These are phyloP conservation scores for Hamamelis virginiana DNA, from an alignment of 164 flowering plant genomes.

Conservation along the genomic window DNA sequence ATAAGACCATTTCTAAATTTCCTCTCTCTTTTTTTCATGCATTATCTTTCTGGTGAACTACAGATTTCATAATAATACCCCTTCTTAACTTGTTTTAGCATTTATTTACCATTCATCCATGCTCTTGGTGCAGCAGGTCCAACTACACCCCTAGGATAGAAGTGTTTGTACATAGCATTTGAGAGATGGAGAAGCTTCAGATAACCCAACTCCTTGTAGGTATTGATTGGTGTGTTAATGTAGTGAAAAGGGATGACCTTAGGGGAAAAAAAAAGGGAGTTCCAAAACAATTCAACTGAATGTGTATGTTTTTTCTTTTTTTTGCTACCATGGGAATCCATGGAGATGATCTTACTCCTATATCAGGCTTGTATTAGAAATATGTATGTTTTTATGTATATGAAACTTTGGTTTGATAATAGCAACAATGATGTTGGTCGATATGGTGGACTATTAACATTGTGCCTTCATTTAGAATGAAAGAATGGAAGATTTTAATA, in stretches of 20 bases:
- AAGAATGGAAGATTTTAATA: too few species aligned
- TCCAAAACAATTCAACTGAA: not conserved
- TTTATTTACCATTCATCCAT: not conserved
- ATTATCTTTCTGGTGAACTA: not conserved
- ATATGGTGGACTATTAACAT: not conserved
- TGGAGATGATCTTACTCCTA: not conserved
- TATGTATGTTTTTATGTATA: too few species aligned
- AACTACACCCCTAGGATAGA: not conserved
- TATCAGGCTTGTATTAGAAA: not conserved
- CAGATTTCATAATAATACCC: too few species aligned
- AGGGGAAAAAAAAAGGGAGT: not conserved
- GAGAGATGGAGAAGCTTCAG: slow-evolving; percentile 4
- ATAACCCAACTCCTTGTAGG: not conserved
- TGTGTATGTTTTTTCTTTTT: too few species aligned
- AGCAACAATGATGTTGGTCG: not conserved
- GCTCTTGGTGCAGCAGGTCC: slow-evolving; percentile 11
- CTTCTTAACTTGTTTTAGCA: not conserved
- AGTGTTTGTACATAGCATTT: slow-evolving; percentile 5
- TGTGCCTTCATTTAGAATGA: not conserved
- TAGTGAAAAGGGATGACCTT: not conserved
- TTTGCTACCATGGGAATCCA: not conserved
- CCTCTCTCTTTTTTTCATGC: not conserved
- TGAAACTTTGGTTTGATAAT: not conserved
- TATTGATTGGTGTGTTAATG: slow-evolving; percentile 10
- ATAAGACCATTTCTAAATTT: not conserved